Evolutionary conservation across 371 early-diverging fungal genomes (phyloP).

Genomic region (Massospora cicadina): DNA sequence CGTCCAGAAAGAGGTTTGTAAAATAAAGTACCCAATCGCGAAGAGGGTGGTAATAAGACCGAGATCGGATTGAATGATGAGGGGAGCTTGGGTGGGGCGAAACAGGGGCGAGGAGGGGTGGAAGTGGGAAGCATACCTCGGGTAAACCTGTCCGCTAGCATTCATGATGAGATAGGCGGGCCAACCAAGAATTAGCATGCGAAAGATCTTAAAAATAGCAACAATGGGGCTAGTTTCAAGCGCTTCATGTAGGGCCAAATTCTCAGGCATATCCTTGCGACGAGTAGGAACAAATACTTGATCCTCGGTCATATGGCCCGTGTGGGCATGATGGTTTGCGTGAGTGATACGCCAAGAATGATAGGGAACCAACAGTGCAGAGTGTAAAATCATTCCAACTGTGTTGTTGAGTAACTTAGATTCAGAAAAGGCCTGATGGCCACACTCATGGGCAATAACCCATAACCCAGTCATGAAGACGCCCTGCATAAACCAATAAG

Average conservation of each 20-base stretch:
- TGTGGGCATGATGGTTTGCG: conserved; percentile 68
- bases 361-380: conserved; percentile 68
- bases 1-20: conserved; percentile 29
- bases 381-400: conserved; percentile 68
- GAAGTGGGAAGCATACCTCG: conserved; percentile 66
- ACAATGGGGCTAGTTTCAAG: conserved; percentile 42
- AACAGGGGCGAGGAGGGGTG: conserved; percentile 55
- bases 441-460: conserved; percentile 80
- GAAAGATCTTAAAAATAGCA: conserved; percentile 30
- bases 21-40: conserved; percentile 20
- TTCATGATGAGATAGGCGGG: conserved; percentile 59
- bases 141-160: conserved; percentile 48
- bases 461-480: conserved; percentile 68
- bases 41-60: conserved; percentile 37
- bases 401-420: conserved; percentile 53
- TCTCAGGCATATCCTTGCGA: conserved; percentile 28
- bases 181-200: conserved; percentile 65
- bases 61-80: conserved; percentile 44
- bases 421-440: conserved; percentile 67
- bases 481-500: conserved; percentile 65
- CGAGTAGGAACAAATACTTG: conserved; percentile 73
- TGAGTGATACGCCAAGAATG: conserved; percentile 55
- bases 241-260: conserved; percentile 17
- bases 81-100: conserved; percentile 37
- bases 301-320: conserved; percentile 64